A percentile compares a stretch with the other conserved stretches of the same genome.
These are phyloP conservation scores for Puccinia triticina DNA, from an alignment of 1,284 basidiomycete species.

Conservation along the genomic window DNA sequence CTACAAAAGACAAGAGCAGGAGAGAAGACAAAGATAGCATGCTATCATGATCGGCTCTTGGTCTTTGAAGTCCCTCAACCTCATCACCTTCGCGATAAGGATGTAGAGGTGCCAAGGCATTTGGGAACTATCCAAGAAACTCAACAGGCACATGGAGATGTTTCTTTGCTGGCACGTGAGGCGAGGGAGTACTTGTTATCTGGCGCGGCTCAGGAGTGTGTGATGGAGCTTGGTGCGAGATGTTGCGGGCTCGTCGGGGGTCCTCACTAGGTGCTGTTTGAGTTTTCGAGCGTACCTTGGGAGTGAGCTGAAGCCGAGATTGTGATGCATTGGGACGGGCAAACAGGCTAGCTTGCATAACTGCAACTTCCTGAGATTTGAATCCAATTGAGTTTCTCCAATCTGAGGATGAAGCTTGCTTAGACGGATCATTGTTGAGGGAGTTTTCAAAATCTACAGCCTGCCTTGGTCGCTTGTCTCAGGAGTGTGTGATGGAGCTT, in stretches of 20 bases:
- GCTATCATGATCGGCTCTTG: conserved; percentile 64
- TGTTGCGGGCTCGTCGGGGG: background rate
- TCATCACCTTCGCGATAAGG: conserved; percentile 78
- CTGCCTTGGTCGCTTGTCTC: conserved; percentile 37
- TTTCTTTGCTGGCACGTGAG: conserved; percentile 7
- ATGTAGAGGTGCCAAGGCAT: conserved; percentile 93
- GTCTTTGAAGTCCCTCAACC: conserved; percentile 82
- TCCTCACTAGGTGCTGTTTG: conserved; percentile 21
- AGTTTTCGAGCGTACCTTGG: conserved; percentile 3
- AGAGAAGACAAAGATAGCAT: too few species aligned
- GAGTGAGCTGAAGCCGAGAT: conserved; percentile 5
- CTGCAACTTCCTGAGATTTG: conserved; percentile 50
- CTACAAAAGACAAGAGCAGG: too few species aligned
- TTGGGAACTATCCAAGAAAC: conserved; percentile 71
- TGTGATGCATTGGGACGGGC: conserved; percentile 34
- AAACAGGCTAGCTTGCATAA: conserved; percentile 52
- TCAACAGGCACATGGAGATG: background rate
- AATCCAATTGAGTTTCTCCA: conserved; percentile 39
- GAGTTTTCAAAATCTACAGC: conserved; percentile 26
- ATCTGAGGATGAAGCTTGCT: conserved; percentile 9
- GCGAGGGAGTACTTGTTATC: background rate
- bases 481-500: background rate
- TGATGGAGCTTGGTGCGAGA: background rate
- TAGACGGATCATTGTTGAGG: conserved; percentile 4
- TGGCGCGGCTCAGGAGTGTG: background rate